Percentiles rank a stretch among this genome's conserved stretches.
These are phyloP conservation scores for Diaporthe sp. DNA, from an alignment of 2,329 filamentous ascomycete genomes.

Conservation along the genomic window DNA sequence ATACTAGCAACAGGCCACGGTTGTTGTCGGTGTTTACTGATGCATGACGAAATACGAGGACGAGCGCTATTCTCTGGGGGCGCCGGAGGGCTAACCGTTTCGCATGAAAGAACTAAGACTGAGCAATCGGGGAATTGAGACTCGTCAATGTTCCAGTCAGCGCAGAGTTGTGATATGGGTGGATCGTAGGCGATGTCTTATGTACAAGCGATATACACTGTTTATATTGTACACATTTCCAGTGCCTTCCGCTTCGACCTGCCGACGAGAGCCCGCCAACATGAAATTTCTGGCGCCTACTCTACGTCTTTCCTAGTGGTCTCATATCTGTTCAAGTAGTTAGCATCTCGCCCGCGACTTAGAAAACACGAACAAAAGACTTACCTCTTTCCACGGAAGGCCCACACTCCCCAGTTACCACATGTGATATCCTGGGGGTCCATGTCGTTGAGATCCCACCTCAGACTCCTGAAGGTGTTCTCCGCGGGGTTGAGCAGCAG, in stretches of 20 bases:
- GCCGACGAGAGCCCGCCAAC: not conserved
- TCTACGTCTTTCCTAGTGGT: constrained; percentile 66
- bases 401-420: constrained; percentile 98
- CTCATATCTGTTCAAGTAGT: constrained; percentile 67
- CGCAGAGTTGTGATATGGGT: not conserved
- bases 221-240: not conserved
- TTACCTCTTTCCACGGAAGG: constrained; percentile 96
- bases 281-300: not conserved
- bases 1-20: not conserved
- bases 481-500: constrained; percentile 91
- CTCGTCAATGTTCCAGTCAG: not conserved
- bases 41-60: constrained; percentile 45
- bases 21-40: constrained; percentile 49
- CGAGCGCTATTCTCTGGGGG: not conserved
- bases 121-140: not conserved
- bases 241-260: not conserved
- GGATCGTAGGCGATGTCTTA: not conserved
- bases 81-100: too few relatives aligned
- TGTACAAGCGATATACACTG: constrained; percentile 27
- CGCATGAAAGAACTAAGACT: not conserved
- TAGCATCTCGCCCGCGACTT: constrained; percentile 44
- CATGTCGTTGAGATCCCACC: constrained; percentile 97
- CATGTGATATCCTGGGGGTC: constrained; percentile 95
- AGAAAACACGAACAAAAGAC: constrained; percentile 45
- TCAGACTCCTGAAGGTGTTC: constrained; percentile 91